These are phyloP conservation scores for Pholiota microspora DNA, from an alignment of 768 basidiomycete genomes.

Conservation along the genomic window DNA sequence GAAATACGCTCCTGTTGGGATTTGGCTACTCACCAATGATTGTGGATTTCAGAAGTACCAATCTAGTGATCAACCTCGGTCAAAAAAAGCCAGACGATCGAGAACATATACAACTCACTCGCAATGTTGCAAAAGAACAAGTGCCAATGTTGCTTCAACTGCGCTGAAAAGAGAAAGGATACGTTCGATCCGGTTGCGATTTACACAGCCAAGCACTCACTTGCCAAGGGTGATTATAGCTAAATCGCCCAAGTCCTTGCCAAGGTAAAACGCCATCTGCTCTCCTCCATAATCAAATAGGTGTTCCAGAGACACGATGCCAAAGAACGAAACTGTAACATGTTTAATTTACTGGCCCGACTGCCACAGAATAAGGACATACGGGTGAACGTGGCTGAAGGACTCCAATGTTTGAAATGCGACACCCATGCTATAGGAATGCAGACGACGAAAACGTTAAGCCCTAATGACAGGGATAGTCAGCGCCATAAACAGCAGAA, in stretches of 20 bases:
- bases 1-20: background rate
- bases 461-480: slow-evolving; percentile 34
- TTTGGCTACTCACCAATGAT: slow-evolving; percentile 47
- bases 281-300: slow-evolving; percentile 66
- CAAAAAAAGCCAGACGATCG: background rate
- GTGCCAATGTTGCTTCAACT: slow-evolving; percentile 71
- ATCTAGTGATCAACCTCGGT: slow-evolving; percentile 30
- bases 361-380: slow-evolving; percentile 17
- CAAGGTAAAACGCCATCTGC: slow-evolving; percentile 54
- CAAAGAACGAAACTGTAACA: slow-evolving; percentile 55
- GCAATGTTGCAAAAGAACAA: slow-evolving; percentile 67
- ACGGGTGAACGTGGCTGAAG: slow-evolving; percentile 44
- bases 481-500: background rate
- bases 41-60: slow-evolving; percentile 66
- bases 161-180: slow-evolving; percentile 36
- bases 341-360: background rate
- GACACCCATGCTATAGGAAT: slow-evolving; percentile 62
- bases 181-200: slow-evolving; percentile 1
- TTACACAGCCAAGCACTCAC: slow-evolving; percentile 31
- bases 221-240: slow-evolving; percentile 65
- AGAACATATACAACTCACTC: slow-evolving; percentile 45
- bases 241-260: slow-evolving; percentile 68
- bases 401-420: slow-evolving; percentile 44
- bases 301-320: slow-evolving; percentile 64
- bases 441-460: slow-evolving; percentile 56